Evolutionary conservation across 1,284 basidiomycete species (phyloP), one percentile per base, ranked within the genome.

Genomic region (Apiotrichum laibachii): DNA sequence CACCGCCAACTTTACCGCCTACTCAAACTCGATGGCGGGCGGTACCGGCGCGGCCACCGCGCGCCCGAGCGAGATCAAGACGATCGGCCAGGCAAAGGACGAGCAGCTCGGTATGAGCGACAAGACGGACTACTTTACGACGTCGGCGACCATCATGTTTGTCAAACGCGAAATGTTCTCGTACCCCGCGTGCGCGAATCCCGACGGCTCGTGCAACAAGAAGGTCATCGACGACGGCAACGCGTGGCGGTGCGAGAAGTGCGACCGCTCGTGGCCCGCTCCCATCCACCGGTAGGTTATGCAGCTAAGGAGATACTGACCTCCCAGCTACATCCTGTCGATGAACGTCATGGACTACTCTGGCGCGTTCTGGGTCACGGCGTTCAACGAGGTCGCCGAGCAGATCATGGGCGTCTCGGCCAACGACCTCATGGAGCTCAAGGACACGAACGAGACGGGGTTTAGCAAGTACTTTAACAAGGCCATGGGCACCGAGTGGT

Each of bases 201-300:
- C 72, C 15, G 82, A 86, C 18, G 82, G 82, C 4, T 19, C 42
- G 42, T 99, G 95, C 79, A 91, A 85, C 80, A 99, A 98, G 82
- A 99, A 99, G 79, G 89, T 98, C 3, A 80, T 84, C 1, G 83
- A 89, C 59, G 80, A 84, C 40, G 83, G 83, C 35, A 83, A 83
- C 49, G 82, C 81, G 22, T 99, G 93, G 93, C 81, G 85, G 50
- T 99, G 96, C 77, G 95, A 99, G 71, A 98, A 95, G 78, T 99
- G 96, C 76, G 85, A 92, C 60, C 85, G 84, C 69, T 84, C 79
- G 56, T 90, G 85, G 73, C 81, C 82, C 9, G 81, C 82, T 39
- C 95, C 95, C 5, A 85, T 92, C 67, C 85, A 94, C 76, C 84
- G 95, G 89, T 92, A 66, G 63, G 85, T 7, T 57, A 13, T 31